Evolutionary conservation across 768 basidiomycete species (phyloP).

Genomic region (Fibroporia radiculosa): DNA sequence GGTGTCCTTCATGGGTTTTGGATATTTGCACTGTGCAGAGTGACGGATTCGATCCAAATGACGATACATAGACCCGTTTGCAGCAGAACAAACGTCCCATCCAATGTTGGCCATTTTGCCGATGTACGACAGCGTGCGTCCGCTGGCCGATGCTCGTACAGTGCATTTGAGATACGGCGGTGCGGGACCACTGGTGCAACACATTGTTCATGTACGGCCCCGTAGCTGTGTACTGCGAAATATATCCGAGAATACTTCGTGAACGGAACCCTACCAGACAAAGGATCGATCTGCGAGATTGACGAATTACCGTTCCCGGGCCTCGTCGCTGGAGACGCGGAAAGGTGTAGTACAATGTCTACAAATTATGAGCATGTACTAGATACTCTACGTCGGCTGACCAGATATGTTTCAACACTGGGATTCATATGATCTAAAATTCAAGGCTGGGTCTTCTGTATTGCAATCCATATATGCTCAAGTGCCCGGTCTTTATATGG

Average conservation of each 20-base stretch:
- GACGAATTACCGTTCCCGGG: slow-evolving; percentile 15
- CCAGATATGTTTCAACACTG: no score
- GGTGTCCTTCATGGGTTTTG: slow-evolving; percentile 9
- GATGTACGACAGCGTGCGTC: slow-evolving; percentile 13
- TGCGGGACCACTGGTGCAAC: slow-evolving; percentile 13
- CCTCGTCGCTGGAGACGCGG: neutral
- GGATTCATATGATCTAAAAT: no score
- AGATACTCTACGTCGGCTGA: slow-evolving; percentile 9
- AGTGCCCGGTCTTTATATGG: no score
- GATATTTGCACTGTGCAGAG: slow-evolving; percentile 10
- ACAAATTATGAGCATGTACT: slow-evolving; percentile 9
- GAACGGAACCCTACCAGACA: slow-evolving; percentile 11
- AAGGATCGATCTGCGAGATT: slow-evolving; percentile 13
- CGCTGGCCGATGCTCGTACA: slow-evolving; percentile 7
- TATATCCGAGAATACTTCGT: slow-evolving; percentile 11
- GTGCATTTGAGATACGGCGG: slow-evolving; percentile 11
- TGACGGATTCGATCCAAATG: slow-evolving; percentile 13
- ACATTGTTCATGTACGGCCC: slow-evolving; percentile 12
- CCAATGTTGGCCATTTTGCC: slow-evolving; percentile 11
- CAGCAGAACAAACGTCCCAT: slow-evolving; percentile 8
- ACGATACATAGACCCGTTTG: slow-evolving; percentile 13
- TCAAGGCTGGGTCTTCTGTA: no score
- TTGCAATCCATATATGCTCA: no score
- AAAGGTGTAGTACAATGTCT: no score
- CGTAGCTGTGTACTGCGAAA: slow-evolving; percentile 14